Conservation (phyloP, 2,329 filamentous ascomycete species). For the Decorospora gaudefroyi region DNA sequence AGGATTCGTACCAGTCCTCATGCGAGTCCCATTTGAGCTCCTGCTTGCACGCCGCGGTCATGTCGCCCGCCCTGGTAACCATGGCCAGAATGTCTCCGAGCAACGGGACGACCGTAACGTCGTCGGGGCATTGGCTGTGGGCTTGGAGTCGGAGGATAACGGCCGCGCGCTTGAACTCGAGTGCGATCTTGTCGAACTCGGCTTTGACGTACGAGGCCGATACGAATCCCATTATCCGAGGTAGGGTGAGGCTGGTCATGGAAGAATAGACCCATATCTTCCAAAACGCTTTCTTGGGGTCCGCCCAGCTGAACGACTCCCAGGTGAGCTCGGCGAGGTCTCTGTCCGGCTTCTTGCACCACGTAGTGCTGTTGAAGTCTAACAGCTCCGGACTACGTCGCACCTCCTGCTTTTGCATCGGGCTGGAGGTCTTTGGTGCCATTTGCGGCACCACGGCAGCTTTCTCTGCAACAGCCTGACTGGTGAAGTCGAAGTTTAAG, state of each 20-base stretch:
- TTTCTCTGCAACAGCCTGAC: background rate
- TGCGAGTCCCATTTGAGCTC: background rate
- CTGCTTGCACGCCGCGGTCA: slow-evolving; percentile 1
- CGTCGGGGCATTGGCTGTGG: background rate
- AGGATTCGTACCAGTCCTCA: slow-evolving; percentile 1
- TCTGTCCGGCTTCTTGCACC: background rate
- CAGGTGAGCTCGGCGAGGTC: slow-evolving; percentile 2
- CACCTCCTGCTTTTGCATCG: background rate
- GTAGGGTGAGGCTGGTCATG: background rate
- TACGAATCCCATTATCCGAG: background rate
- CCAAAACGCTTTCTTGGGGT: background rate
- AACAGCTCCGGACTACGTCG: background rate
- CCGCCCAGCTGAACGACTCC: slow-evolving; percentile 6
- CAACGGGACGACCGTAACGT: background rate
- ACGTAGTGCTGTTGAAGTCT: slow-evolving; percentile 1
- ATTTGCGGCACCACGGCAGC: background rate
- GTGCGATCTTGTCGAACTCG: background rate
- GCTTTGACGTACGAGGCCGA: background rate
- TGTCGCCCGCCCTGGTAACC: background rate
- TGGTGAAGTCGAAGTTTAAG: no score
- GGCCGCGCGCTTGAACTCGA: slow-evolving; percentile 1
- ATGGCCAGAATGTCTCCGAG: slow-evolving; percentile 1
- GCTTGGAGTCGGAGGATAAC: slow-evolving; percentile 5
- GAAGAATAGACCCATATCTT: slow-evolving; percentile 2
- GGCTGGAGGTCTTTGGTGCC: background rate